Evolutionary conservation across 179 eudicot genomes (phyloP).

Genomic region (Beta lomatogona): DNA sequence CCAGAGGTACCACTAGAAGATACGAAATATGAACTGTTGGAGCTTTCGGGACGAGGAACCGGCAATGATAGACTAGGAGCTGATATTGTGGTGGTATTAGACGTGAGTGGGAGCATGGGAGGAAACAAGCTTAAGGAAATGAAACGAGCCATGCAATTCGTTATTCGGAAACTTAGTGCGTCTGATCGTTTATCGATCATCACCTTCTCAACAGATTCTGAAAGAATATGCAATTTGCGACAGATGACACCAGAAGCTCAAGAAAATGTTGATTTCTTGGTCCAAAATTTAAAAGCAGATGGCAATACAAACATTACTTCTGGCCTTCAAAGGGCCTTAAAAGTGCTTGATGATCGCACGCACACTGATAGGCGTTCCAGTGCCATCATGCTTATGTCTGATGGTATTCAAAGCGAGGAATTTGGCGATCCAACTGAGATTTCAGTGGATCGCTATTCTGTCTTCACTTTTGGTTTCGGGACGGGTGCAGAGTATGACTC

Average conservation of each 20-base stretch:
- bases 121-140: neutral
- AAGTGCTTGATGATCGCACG: conserved; percentile 3
- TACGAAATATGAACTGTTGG: conserved; percentile 1
- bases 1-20: neutral
- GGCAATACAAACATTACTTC: neutral
- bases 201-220: neutral
- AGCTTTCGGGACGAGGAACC: neutral
- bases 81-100: conserved; percentile 23
- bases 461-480: conserved; percentile 19
- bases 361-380: neutral
- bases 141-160: conserved; percentile 6
- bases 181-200: conserved; percentile 18
- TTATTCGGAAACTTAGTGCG: conserved; percentile 17
- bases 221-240: neutral
- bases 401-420: neutral
- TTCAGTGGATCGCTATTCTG: neutral
- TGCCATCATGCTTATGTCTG: conserved; percentile 26
- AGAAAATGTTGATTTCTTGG: neutral
- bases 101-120: conserved; percentile 9
- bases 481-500: neutral
- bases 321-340: conserved; percentile 14
- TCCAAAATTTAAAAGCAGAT: neutral
- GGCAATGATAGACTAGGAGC: neutral
- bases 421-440: neutral
- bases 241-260: conserved; percentile 10